These are phyloP conservation scores for Boletus speciosus DNA, from an alignment of 768 basidiomycete species.

Conservation along the genomic window DNA sequence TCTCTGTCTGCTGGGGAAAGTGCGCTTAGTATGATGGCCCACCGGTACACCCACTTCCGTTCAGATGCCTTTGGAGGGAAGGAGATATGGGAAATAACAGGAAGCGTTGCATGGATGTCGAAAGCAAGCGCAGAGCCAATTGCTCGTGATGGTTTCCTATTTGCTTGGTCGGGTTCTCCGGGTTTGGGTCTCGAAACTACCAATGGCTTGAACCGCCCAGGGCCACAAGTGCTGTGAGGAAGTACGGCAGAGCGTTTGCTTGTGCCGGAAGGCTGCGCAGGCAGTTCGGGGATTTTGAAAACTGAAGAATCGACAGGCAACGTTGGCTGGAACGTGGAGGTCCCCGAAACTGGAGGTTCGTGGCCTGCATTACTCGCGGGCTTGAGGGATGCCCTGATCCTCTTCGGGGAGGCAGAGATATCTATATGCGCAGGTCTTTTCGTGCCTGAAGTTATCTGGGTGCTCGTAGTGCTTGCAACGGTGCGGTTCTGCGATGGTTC, in stretches of 20 bases:
- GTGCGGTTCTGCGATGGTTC: not conserved
- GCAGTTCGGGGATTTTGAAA: slow-evolving; percentile 7
- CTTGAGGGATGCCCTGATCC: slow-evolving; percentile 4
- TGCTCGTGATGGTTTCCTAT: not conserved
- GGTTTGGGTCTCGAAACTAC: not conserved
- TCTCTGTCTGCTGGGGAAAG: slow-evolving; percentile 44
- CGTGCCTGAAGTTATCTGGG: not conserved
- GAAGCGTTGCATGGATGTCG: not conserved
- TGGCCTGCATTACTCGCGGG: not conserved
- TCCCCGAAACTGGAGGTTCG: not conserved
- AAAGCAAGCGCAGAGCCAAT: not conserved
- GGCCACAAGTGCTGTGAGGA: not conserved
- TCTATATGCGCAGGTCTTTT: slow-evolving; percentile 24
- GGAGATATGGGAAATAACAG: slow-evolving; percentile 41
- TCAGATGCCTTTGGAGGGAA: slow-evolving; percentile 59
- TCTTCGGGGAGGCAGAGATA: slow-evolving; percentile 12
- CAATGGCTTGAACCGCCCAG: slow-evolving; percentile 19
- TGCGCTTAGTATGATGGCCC: slow-evolving; percentile 53
- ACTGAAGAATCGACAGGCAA: not conserved
- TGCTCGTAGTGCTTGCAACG: not conserved
- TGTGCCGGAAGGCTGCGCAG: not conserved
- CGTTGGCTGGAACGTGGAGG: not conserved
- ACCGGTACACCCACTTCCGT: slow-evolving; percentile 48
- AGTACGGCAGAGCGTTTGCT: not conserved
- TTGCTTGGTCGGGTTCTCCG: not conserved